Evolutionary conservation across 306 rosid species (phyloP).

Genomic region (Carpinus viminea): DNA sequence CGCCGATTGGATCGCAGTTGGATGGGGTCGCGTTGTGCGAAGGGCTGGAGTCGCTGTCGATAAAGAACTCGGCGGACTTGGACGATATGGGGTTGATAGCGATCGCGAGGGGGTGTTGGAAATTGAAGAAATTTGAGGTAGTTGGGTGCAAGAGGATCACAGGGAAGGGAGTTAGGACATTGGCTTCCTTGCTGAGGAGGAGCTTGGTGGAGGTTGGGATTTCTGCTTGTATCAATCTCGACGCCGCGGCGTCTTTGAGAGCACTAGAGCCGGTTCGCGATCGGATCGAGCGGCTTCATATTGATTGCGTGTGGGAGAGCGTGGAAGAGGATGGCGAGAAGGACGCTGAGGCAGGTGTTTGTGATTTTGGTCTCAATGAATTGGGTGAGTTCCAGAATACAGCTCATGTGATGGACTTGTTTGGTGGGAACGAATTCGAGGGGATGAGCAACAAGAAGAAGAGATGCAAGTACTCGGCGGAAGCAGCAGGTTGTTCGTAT

Average conservation of each 20-base stretch:
- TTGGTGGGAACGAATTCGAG: slow-evolving; percentile 37
- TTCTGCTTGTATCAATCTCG: slow-evolving; percentile 67
- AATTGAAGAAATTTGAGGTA: slow-evolving; percentile 56
- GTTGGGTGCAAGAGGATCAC: slow-evolving; percentile 77
- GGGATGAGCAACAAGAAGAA: slow-evolving; percentile 45
- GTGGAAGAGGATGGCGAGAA: slow-evolving; percentile 28
- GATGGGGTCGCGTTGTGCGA: slow-evolving; percentile 84
- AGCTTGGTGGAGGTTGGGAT: slow-evolving; percentile 65
- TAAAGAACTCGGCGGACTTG: slow-evolving; percentile 69
- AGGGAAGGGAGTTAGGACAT: slow-evolving; percentile 64
- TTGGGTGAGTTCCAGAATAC: slow-evolving; percentile 20
- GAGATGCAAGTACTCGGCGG: slow-evolving; percentile 44
- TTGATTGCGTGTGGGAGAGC: slow-evolving; percentile 79
- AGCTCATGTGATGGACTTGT: slow-evolving; percentile 30
- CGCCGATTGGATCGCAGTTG: slow-evolving; percentile 66
- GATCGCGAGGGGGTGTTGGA: slow-evolving; percentile 83
- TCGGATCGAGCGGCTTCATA: slow-evolving; percentile 68
- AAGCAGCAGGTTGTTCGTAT: slow-evolving; percentile 29
- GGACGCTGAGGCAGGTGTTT: slow-evolving; percentile 25
- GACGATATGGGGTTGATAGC: slow-evolving; percentile 90
- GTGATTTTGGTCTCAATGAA: slow-evolving; percentile 39
- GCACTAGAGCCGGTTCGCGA: slow-evolving; percentile 73
- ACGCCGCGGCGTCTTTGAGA: slow-evolving; percentile 48
- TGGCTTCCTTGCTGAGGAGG: slow-evolving; percentile 56
- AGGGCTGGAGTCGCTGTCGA: slow-evolving; percentile 64